These are phyloP conservation scores for Striga hermonthica DNA, from an alignment of 305 asterid genomes.

Conservation along the genomic window DNA sequence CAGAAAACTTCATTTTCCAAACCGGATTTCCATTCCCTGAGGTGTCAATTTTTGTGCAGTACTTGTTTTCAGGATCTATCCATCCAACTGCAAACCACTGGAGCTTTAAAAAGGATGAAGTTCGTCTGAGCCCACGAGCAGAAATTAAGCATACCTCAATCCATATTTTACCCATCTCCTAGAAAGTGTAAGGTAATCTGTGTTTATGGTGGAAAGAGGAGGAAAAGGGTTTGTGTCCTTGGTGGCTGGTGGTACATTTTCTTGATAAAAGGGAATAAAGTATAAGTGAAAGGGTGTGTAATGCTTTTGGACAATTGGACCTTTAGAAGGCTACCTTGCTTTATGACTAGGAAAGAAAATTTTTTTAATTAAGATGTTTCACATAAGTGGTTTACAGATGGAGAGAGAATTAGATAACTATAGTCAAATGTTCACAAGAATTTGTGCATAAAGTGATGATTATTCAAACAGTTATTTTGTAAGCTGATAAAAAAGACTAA, in stretches of 20 bases:
- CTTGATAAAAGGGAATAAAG: conserved; percentile 42
- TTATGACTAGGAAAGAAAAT: conserved; percentile 35
- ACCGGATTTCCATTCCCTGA: conserved; percentile 58
- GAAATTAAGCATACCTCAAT: conserved; percentile 68
- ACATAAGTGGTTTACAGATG: conserved; percentile 34
- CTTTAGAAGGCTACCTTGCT: conserved; percentile 39
- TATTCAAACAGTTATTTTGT: too few species aligned
- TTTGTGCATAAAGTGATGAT: background rate
- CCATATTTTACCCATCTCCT: conserved; percentile 55
- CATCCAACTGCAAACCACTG: conserved; percentile 82
- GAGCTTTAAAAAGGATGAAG: conserved; percentile 52
- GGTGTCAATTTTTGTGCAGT: conserved; percentile 63
- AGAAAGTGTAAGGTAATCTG: background rate
- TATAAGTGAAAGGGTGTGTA: conserved; percentile 24
- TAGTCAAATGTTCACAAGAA: conserved; percentile 43
- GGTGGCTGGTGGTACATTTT: conserved; percentile 30
- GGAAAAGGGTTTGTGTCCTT: conserved; percentile 24
- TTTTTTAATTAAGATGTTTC: conserved; percentile 22
- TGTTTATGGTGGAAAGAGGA: conserved; percentile 24
- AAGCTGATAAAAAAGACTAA: too few species aligned
- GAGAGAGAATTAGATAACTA: conserved; percentile 39
- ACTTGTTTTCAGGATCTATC: conserved; percentile 57
- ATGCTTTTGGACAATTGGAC: conserved; percentile 29
- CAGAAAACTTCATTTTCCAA: conserved; percentile 62
- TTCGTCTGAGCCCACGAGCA: conserved; percentile 55